Conservation (phyloP, 2,329 filamentous ascomycete genomes). For the Fusarium torulosum region DNA sequence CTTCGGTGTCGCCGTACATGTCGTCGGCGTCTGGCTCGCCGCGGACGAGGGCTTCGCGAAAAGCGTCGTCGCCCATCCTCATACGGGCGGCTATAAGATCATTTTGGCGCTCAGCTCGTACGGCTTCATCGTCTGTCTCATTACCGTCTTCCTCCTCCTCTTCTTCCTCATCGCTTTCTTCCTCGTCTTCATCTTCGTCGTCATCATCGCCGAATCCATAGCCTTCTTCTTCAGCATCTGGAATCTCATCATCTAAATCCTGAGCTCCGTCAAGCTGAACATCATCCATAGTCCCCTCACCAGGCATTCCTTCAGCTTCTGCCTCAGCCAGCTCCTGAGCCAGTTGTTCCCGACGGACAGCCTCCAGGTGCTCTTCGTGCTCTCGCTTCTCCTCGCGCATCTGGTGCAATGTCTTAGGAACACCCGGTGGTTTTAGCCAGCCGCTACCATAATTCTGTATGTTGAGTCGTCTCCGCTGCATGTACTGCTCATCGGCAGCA, state of each 20-base stretch:
- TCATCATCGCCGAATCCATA: conserved; percentile 63
- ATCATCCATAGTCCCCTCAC: conserved; percentile 65
- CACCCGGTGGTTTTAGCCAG: conserved; percentile 91
- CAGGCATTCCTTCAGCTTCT: conserved; percentile 60
- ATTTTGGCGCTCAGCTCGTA: conserved; percentile 61
- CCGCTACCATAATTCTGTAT: conserved; percentile 87
- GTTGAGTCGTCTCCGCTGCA: conserved; percentile 81
- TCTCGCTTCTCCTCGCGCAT: conserved; percentile 91
- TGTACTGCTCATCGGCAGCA: conserved; percentile 79
- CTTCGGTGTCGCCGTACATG: conserved; percentile 67
- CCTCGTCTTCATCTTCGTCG: conserved; percentile 60
- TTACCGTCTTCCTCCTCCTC: conserved; percentile 58
- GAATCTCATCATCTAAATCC: conserved; percentile 81
- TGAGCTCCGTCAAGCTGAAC: conserved; percentile 67
- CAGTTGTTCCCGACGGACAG: conserved; percentile 76
- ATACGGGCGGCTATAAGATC: conserved; percentile 64
- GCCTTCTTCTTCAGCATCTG: conserved; percentile 71
- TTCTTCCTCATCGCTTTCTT: conserved; percentile 56
- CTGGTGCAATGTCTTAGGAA: conserved; percentile 90
- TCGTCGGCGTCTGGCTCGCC: conserved; percentile 62
- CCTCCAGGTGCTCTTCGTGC: conserved; percentile 84
- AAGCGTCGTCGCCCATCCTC: conserved; percentile 71
- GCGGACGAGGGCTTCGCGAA: conserved; percentile 68
- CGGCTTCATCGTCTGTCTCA: conserved; percentile 55
- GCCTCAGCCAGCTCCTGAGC: conserved; percentile 81